A percentile compares a stretch with the other conserved stretches of the same genome.
phyloP scores from a whole-genome alignment of 805 yeast genomes.

The Saturnispora silvae region DNA sequence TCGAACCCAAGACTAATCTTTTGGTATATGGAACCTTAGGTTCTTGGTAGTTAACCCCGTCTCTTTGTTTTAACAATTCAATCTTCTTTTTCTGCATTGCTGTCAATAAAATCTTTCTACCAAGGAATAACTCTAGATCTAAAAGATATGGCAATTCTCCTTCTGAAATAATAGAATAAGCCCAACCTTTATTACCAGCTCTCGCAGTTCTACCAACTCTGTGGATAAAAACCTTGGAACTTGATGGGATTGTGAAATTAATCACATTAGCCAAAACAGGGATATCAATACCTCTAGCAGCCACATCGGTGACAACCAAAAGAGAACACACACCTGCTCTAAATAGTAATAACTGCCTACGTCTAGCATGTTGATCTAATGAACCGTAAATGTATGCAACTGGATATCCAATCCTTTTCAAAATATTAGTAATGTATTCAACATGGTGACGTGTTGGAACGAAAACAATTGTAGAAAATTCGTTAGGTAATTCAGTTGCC shows the following conservation, averaged over 20 bases:
- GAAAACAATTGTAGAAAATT: constrained; percentile 79
- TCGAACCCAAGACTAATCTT: constrained; percentile 71
- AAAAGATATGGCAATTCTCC: constrained; percentile 81
- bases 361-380: constrained; percentile 89
- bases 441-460: constrained; percentile 98
- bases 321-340: constrained; percentile 73
- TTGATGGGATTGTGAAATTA: constrained; percentile 81
- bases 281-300: constrained; percentile 98
- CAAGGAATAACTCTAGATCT: constrained; percentile 84
- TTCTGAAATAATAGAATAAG: constrained; percentile 79
- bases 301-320: constrained; percentile 96
- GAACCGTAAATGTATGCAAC: constrained; percentile 88
- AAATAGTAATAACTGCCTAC: constrained; percentile 75
- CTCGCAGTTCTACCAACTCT: constrained; percentile 99
- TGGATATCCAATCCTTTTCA: constrained; percentile 73
- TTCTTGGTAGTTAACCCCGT: constrained; percentile 31
- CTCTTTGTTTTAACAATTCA: constrained; percentile 38
- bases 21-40: constrained; percentile 64
- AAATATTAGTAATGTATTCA: constrained; percentile 67
- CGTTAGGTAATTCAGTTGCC: constrained; percentile 78
- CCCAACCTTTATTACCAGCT: constrained; percentile 98
- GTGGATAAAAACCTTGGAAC: constrained; percentile 89
- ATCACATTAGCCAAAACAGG: constrained; percentile 93
- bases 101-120: constrained; percentile 65
- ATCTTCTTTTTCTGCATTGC: constrained; percentile 56